A percentile compares a stretch with the other conserved stretches of the same genome.
Conservation (phyloP, 179 eudicot species). For the Carnegiea gigantea region DNA sequence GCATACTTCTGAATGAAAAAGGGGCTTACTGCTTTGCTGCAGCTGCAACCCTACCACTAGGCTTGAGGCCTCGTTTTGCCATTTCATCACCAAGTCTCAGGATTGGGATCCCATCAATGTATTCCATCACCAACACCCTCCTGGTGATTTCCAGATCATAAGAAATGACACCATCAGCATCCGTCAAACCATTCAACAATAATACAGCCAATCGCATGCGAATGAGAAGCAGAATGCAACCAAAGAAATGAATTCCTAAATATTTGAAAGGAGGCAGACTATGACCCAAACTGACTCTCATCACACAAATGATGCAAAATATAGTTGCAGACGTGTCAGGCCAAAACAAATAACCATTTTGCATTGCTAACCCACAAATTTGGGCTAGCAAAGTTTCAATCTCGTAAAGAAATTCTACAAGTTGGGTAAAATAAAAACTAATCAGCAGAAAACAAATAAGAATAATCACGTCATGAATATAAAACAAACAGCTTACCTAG, state of each 20-base stretch:
- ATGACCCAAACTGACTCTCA: not conserved
- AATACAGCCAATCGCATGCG: not conserved
- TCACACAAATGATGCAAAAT: not conserved
- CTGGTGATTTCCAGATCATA: constrained; percentile 33
- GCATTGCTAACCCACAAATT: not conserved
- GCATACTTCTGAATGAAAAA: constrained; percentile 40
- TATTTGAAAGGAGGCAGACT: not conserved
- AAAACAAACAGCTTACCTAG: constrained; percentile 50
- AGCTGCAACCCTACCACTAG: constrained; percentile 76
- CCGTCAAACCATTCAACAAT: not conserved
- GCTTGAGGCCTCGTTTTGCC: constrained; percentile 78
- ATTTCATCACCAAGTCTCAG: constrained; percentile 93
- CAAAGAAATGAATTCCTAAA: not conserved
- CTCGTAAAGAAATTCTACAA: not conserved
- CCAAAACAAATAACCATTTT: not conserved
- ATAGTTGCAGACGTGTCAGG: not conserved
- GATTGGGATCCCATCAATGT: constrained; percentile 86
- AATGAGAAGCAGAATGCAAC: not conserved
- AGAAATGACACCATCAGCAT: not conserved
- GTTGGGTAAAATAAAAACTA: not conserved
- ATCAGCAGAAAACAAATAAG: not conserved
- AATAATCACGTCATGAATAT: too few relatives aligned
- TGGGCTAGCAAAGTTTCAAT: not conserved
- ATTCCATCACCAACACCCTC: constrained; percentile 91
- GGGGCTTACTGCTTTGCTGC: constrained; percentile 94